Evolutionary conservation across 495 filamentous ascomycete species (phyloP), one percentile per base, ranked within the genome.

Genomic region (Trichocladium uniseriatum): DNA sequence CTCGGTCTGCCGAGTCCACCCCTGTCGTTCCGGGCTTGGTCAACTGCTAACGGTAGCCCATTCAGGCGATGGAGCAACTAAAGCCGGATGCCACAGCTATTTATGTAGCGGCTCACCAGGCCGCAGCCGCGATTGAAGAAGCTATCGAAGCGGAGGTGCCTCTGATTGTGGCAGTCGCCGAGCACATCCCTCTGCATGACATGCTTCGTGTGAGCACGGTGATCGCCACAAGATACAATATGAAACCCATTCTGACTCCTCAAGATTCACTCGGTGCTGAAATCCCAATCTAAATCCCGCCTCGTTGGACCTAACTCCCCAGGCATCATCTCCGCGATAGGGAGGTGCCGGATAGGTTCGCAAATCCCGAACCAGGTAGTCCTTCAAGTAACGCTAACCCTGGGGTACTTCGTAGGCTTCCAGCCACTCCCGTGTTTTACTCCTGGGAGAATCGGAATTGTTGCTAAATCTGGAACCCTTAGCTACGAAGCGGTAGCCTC

Each of bases 401-500:
- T 15, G 6, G n/a, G n/a, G n/a, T n/a, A n/a, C n/a, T n/a, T 11
- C 35, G 21, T 18, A 71, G 66, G 89, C 0, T 92, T 94, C 60
- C 87, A 94, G 62, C 89, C 89, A 0, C 64, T 92, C 20, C 79
- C 83, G 0, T 87, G 80, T 41, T 92, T 92, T 45, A 60, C 70
- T 1, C 79, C 86, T 0, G 89, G 90, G 0, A 72, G 77, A 44
- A 73, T 96, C 37, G 88, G 86, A 0, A 90, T 96, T 43, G 76
- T 89, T 7, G 84, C 88, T 13, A 94, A 91, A 62, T 94, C 89
- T 1, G 88, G 89, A 0, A 95, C 89, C 1, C 64, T 96, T 27
- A 88, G 83, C 45, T 95, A 95, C 55, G 89, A 94, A 66, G 82
- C 88, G 16, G 87, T 91, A 7, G 90, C 84, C 5, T 87, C 86